Evolutionary conservation across 2,329 filamentous ascomycete genomes (phyloP).

Genomic region (Colletotrichum destructivum): DNA sequence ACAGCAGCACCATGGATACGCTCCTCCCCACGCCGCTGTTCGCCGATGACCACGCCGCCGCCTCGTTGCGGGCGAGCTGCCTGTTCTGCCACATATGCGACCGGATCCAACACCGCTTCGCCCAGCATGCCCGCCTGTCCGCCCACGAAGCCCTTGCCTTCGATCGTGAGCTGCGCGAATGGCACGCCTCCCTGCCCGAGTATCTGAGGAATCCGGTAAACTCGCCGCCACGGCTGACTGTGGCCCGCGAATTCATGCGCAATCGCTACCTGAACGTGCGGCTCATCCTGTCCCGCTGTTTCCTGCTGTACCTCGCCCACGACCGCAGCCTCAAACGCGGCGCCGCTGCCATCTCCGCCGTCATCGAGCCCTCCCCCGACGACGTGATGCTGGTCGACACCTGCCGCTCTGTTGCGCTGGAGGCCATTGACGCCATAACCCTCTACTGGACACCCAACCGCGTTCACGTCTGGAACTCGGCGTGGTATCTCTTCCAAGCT

Average conservation of each 20-base stretch:
- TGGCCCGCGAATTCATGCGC: constrained; percentile 49
- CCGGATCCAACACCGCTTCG: constrained; percentile 50
- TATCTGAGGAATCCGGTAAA: constrained; percentile 44
- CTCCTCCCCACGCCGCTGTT: constrained; percentile 44
- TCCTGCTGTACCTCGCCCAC: constrained; percentile 46
- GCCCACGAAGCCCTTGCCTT: constrained; percentile 47
- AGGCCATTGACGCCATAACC: constrained; percentile 51
- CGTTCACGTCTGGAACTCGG: constrained; percentile 51
- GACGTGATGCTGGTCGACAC: constrained; percentile 45
- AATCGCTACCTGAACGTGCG: constrained; percentile 51
- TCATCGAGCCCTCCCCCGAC: constrained; percentile 41
- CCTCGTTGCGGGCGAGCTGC: constrained; percentile 47
- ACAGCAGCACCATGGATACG: constrained; percentile 51
- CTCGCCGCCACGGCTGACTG: constrained; percentile 46
- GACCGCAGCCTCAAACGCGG: constrained; percentile 40
- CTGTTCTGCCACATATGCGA: constrained; percentile 51
- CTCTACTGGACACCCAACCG: constrained; percentile 52
- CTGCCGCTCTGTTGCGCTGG: constrained; percentile 48
- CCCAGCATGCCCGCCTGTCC: constrained; percentile 46
- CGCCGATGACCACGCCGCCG: constrained; percentile 47
- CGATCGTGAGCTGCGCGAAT: constrained; percentile 48
- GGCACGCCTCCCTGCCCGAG: constrained; percentile 47
- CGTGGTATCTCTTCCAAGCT: constrained; percentile 53
- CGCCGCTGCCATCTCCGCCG: constrained; percentile 25
- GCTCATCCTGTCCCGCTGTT: constrained; percentile 46